Evolutionary conservation across 2,329 filamentous ascomycete genomes (phyloP).

Genomic region (Colletotrichum echinochloae): DNA sequence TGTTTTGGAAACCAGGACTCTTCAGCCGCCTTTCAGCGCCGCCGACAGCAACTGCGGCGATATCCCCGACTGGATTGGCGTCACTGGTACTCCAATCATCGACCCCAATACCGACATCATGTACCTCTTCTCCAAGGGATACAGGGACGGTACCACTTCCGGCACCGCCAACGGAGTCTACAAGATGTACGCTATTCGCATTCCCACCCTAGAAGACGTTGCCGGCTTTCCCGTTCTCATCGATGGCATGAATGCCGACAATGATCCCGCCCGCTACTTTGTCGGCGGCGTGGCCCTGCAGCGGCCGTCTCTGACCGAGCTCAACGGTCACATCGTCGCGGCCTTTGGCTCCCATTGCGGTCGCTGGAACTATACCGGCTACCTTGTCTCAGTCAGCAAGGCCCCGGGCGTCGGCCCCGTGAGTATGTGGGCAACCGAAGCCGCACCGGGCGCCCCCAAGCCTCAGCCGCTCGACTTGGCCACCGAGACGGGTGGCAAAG

Average conservation of each 20-base stretch:
- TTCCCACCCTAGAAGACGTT: conserved; percentile 53
- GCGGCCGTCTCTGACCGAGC: conserved; percentile 51
- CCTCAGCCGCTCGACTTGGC: conserved; percentile 42
- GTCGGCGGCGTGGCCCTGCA: conserved; percentile 60
- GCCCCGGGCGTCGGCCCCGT: conserved; percentile 48
- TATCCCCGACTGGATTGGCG: conserved; percentile 53
- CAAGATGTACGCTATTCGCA: conserved; percentile 54
- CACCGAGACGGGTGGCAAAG: conserved; percentile 47
- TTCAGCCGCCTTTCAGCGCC: conserved; percentile 54
- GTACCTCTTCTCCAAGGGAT: conserved; percentile 54
- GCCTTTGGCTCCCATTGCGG: conserved; percentile 63
- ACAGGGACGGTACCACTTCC: conserved; percentile 44
- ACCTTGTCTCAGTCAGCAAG: conserved; percentile 49
- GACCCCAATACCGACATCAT: conserved; percentile 50
- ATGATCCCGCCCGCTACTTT: conserved; percentile 58
- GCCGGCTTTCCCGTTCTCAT: conserved; percentile 57
- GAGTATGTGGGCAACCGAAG: conserved; percentile 44
- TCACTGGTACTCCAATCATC: conserved; percentile 53
- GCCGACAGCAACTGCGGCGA: conserved; percentile 55
- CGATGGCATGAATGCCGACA: conserved; percentile 58
- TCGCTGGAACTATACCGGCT: conserved; percentile 57
- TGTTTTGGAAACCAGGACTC: conserved; percentile 51
- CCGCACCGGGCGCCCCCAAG: conserved; percentile 51
- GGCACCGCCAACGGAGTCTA: conserved; percentile 52
- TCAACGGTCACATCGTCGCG: conserved; percentile 55